These are phyloP conservation scores for Ramalina peruviana DNA, from an alignment of 495 filamentous ascomycete genomes.

Conservation along the genomic window DNA sequence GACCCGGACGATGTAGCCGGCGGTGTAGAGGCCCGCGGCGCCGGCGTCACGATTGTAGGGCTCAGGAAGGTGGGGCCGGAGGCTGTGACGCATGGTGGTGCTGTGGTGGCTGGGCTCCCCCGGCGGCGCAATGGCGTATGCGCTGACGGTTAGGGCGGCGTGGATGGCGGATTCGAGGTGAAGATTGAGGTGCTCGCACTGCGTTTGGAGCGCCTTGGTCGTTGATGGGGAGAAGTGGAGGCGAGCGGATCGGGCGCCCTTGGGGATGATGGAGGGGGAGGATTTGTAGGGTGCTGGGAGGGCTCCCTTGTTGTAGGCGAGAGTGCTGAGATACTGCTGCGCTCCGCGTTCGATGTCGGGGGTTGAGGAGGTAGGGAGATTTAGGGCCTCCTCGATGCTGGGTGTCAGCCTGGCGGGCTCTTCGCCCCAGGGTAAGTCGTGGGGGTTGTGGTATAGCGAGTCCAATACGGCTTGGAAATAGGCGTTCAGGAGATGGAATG, in stretches of 20 bases:
- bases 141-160: conserved; percentile 16
- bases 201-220: conserved; percentile 6
- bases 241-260: conserved; percentile 10
- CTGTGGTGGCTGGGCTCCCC: conserved; percentile 18
- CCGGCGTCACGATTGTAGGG: conserved; percentile 15
- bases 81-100: conserved; percentile 21
- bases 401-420: conserved; percentile 19
- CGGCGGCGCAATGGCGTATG: conserved; percentile 13
- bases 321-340: conserved; percentile 7
- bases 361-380: conserved; percentile 7
- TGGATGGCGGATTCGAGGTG: conserved; percentile 18
- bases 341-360: conserved; percentile 6
- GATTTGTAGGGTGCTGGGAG: conserved; percentile 15
- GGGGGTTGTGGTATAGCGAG: conserved; percentile 6
- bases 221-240: conserved; percentile 7
- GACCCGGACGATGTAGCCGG: conserved; percentile 17
- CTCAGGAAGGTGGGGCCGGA: conserved; percentile 19
- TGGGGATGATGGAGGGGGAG: conserved; percentile 10
- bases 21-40: conserved; percentile 19
- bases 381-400: conserved; percentile 19
- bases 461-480: conserved; percentile 7
- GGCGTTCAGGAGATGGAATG: conserved; percentile 18
- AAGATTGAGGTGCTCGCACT: conserved; percentile 11
- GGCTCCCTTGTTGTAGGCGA: conserved; percentile 7
- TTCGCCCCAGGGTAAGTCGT: conserved; percentile 18